Percentiles rank a stretch among this genome's conserved stretches.
These are phyloP conservation scores for Jackrogersella multiformis DNA, from an alignment of 495 filamentous ascomycete species.

Conservation along the genomic window DNA sequence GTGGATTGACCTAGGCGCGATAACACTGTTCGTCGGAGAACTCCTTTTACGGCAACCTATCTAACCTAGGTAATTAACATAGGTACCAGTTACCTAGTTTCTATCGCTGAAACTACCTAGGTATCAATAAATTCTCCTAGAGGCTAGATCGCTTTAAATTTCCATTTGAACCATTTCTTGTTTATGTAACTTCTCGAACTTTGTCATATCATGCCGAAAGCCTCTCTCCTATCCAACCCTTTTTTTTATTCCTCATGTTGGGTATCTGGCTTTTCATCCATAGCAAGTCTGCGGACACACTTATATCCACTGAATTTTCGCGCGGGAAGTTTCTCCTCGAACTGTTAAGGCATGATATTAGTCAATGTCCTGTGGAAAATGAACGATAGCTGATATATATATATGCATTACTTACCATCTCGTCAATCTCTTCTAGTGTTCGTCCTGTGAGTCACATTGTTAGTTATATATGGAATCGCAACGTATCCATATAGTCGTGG, in stretches of 20 bases:
- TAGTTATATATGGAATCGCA: neutral
- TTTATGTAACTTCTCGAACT: no score
- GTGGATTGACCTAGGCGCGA: no score
- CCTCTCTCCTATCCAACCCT: neutral
- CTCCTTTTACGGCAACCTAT: no score
- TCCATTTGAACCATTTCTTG: no score
- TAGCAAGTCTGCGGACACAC: constrained; percentile 37
- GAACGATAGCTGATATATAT: neutral
- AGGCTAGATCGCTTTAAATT: no score
- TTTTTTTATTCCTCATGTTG: constrained; percentile 30
- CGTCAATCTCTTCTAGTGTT: constrained; percentile 59
- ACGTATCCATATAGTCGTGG: neutral
- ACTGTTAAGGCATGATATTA: constrained; percentile 26
- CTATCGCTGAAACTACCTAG: no score
- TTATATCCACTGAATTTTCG: constrained; percentile 52
- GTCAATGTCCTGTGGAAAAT: no score
- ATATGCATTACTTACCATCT: constrained; percentile 46
- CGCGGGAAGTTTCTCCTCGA: constrained; percentile 51
- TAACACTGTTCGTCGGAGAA: no score
- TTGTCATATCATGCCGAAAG: neutral
- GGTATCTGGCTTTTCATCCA: constrained; percentile 18
- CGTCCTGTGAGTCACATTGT: constrained; percentile 25
- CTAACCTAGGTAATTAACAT: no score
- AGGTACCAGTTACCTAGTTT: no score
- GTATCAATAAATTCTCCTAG: no score